A percentile compares a stretch with the other conserved stretches of the same genome.
Evolutionary conservation across 352 stramenopile species (phyloP).

Genomic region (Thalassiosira sp.): DNA sequence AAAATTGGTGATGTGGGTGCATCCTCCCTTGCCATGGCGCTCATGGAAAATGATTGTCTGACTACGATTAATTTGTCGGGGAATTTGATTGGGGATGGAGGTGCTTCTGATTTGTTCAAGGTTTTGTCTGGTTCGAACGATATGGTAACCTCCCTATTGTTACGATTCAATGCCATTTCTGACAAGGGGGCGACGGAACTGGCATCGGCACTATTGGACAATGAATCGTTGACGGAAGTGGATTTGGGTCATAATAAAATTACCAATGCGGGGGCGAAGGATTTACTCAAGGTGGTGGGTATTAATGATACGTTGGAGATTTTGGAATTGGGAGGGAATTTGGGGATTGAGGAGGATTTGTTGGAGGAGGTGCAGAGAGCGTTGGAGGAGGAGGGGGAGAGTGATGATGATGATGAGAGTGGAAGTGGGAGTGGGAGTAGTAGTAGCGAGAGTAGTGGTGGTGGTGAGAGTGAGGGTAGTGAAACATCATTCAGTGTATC

Average conservation of each 20-base stretch:
- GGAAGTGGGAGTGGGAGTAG: slow-evolving; percentile 8
- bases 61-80: slow-evolving; percentile 88
- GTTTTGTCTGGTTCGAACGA: slow-evolving; percentile 15
- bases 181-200: slow-evolving; percentile 30
- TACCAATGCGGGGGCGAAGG: slow-evolving; percentile 15
- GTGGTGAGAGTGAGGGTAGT: too few species aligned
- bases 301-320: slow-evolving; percentile 9
- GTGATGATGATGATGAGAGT: background rate
- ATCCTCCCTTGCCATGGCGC: slow-evolving; percentile 83
- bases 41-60: slow-evolving; percentile 87
- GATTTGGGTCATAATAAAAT: slow-evolving; percentile 39
- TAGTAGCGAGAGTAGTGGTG: background rate
- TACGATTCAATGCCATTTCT: slow-evolving; percentile 22
- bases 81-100: slow-evolving; percentile 90
- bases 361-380: slow-evolving; percentile 30
- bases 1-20: slow-evolving; percentile 16
- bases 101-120: slow-evolving; percentile 77
- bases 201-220: slow-evolving; percentile 31
- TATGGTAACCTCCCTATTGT: slow-evolving; percentile 3
- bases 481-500: background rate
- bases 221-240: slow-evolving; percentile 16
- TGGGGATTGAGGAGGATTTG: slow-evolving; percentile 16
- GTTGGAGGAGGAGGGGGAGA: slow-evolving; percentile 29
- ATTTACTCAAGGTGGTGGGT: slow-evolving; percentile 11
- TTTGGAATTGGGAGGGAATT: slow-evolving; percentile 4